Percentiles rank a stretch among this genome's conserved stretches.
These are phyloP conservation scores for Thalassiosira hispida DNA, from an alignment of 352 stramenopile species.

Conservation along the genomic window DNA sequence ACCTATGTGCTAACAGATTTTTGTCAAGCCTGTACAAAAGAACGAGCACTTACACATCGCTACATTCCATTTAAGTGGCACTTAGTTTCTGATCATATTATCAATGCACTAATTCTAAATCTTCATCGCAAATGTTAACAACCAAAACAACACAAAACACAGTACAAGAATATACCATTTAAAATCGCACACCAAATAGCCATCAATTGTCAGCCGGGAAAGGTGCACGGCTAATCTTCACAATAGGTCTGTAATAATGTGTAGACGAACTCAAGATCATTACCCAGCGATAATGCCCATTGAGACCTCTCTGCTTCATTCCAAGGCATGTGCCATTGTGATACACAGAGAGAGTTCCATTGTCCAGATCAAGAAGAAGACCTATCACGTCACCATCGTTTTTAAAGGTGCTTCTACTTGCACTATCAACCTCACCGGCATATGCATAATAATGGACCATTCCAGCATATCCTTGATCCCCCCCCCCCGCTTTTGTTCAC, in stretches of 20 bases:
- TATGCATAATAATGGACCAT: neutral
- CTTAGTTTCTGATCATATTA: no score
- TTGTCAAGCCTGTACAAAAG: no score
- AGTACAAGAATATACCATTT: no score
- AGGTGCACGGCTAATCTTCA: neutral
- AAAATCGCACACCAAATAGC: no score
- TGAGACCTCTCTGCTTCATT: neutral
- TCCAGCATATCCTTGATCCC: neutral
- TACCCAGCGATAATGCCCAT: slow-evolving; percentile 3
- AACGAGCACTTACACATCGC: no score
- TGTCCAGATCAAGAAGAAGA: neutral
- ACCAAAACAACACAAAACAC: no score
- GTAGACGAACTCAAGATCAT: neutral
- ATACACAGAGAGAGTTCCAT: neutral
- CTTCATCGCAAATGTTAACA: no score
- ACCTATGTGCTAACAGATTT: no score
- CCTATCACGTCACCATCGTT: neutral
- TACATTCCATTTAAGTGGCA: no score
- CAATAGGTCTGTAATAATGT: neutral
- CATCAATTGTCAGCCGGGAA: neutral
- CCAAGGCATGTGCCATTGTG: neutral
- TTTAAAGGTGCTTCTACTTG: neutral
- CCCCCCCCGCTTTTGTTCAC: neutral
- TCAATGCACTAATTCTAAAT: no score
- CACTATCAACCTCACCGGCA: neutral